Percentiles rank a stretch among this genome's conserved stretches.
phyloP scores from a whole-genome alignment of 1,284 basidiomycete species.

The Sporisorium iseilematis-ciliati region DNA sequence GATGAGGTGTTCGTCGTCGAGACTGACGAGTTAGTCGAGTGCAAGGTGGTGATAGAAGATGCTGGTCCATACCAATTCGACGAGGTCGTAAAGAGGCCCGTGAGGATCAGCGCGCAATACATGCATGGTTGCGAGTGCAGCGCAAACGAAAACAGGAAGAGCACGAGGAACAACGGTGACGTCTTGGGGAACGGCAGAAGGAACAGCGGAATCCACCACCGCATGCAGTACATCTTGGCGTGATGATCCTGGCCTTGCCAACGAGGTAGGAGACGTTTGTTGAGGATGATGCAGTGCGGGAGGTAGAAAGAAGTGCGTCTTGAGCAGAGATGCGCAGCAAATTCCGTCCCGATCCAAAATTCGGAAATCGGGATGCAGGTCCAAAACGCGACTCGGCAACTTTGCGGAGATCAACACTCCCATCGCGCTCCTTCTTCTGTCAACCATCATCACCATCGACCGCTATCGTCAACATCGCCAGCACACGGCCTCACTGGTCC shows the following conservation, averaged over 20 bases:
- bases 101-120: constrained; percentile 62
- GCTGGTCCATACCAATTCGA: constrained; percentile 46
- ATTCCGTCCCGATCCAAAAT: background rate
- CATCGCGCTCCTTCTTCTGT: constrained; percentile 15
- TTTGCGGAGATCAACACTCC: constrained; percentile 39
- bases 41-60: background rate
- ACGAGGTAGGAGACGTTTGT: background rate
- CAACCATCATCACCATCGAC: constrained; percentile 20
- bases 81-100: constrained; percentile 56
- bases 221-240: constrained; percentile 59
- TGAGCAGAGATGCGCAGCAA: background rate
- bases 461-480: background rate
- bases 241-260: too few species aligned
- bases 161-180: constrained; percentile 56
- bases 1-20: constrained; percentile 7
- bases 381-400: constrained; percentile 23
- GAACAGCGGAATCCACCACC: constrained; percentile 66
- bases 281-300: constrained; percentile 5
- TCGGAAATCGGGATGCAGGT: constrained; percentile 10
- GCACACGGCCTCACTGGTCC: background rate
- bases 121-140: constrained; percentile 63
- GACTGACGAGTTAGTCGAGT: background rate
- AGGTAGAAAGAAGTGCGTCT: background rate
- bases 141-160: constrained; percentile 61
- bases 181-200: constrained; percentile 62